Evolutionary conservation across 805 yeast species (phyloP).

Genomic region (Lipomyces orientalis): DNA sequence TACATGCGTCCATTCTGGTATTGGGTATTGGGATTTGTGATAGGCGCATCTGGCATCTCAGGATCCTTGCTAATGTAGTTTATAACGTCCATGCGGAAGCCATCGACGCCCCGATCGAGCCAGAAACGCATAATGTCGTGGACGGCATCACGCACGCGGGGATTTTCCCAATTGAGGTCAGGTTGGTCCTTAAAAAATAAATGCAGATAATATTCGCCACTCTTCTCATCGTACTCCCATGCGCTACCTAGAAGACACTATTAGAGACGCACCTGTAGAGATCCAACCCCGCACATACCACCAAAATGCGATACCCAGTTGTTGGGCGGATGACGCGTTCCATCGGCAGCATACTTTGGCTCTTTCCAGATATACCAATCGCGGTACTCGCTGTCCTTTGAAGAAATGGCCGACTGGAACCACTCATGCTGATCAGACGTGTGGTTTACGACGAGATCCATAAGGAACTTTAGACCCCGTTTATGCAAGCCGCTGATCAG

Average conservation of each 20-base stretch:
- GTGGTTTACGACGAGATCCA: constrained; percentile 66
- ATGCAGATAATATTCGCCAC: constrained; percentile 61
- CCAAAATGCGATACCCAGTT: constrained; percentile 60
- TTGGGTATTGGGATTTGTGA: constrained; percentile 49
- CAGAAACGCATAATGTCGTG: constrained; percentile 60
- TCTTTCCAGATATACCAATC: constrained; percentile 69
- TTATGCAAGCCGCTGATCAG: constrained; percentile 57
- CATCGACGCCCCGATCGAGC: constrained; percentile 63
- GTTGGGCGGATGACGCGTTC: constrained; percentile 61
- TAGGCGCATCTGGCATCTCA: constrained; percentile 57
- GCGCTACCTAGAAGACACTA: constrained; percentile 47
- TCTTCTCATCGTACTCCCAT: constrained; percentile 60
- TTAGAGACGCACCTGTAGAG: neutral
- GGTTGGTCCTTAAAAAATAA: constrained; percentile 63
- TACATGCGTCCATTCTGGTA: constrained; percentile 51
- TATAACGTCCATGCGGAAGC: constrained; percentile 64
- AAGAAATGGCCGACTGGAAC: constrained; percentile 61
- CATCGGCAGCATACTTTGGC: constrained; percentile 50
- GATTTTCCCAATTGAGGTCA: constrained; percentile 68
- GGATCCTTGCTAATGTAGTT: constrained; percentile 58
- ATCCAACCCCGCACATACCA: neutral
- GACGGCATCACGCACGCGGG: constrained; percentile 49
- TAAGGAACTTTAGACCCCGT: constrained; percentile 58
- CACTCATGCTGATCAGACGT: constrained; percentile 60
- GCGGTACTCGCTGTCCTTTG: constrained; percentile 59